Evolutionary conservation across 139 green algal genomes (phyloP), one percentile per base, ranked within the genome.

Genomic region (Chlorella sp.): DNA sequence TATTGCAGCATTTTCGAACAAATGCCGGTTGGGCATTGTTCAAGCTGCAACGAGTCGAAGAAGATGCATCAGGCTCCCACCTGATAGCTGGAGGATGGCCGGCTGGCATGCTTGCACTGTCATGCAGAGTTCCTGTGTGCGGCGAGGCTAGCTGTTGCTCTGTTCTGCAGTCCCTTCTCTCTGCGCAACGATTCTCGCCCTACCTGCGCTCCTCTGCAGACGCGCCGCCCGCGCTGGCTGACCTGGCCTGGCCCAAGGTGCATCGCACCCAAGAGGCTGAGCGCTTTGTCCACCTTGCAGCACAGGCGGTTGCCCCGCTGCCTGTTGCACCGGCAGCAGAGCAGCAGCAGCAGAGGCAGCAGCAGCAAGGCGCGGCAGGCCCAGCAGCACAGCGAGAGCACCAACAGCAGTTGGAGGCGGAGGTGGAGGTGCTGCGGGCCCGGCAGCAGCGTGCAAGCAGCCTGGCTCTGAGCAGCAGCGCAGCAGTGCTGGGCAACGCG

Each of bases 161-260:
- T n/a, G n/a, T n/a, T n/a, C n/a, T n/a, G n/a, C n/a, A n/a, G n/a
- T n/a, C n/a, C n/a, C n/a, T n/a, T n/a, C n/a, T n/a, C n/a, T n/a
- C n/a, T n/a, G n/a, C n/a, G n/a, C n/a, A n/a, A n/a, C n/a, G n/a
- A n/a, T n/a, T n/a, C n/a, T n/a, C n/a, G n/a, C n/a, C n/a, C n/a
- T n/a, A n/a, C n/a, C n/a, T n/a, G n/a, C n/a, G n/a, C n/a, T n/a
- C n/a, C n/a, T n/a, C 32, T 47, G 51, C 76, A 82, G 76, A 82
- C 76, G 38, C 57, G 60, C 76, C 76, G 38, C 76, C 76, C 0
- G 23, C 60, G 1, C 36, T 72, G 60, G 34, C 76, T 16, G 76
- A 82, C 26, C 76, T 82, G 30, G 76, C 76, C 36, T 82, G 76
- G 76, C 76, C 76, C 26, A 72, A 62, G 25, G 36, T 56, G 60